phyloP scores from a whole-genome alignment of 768 basidiomycete genomes.

The Rhodotorula taiwanensis region DNA sequence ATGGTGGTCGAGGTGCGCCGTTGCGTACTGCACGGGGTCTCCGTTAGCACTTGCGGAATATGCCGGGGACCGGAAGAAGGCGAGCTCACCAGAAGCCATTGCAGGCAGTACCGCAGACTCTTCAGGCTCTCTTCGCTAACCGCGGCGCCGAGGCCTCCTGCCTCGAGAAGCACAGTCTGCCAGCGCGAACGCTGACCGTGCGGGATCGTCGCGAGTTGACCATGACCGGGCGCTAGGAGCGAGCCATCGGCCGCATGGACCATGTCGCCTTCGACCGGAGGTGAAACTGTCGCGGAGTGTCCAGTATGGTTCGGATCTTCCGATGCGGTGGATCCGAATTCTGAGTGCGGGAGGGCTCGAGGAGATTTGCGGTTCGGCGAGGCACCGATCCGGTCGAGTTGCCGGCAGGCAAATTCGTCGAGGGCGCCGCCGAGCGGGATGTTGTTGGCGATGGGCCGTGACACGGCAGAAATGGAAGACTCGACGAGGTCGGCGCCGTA shows the following conservation, averaged over 20 bases:
- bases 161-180: conserved; percentile 77
- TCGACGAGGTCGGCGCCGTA: conserved; percentile 35
- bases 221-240: too few species aligned
- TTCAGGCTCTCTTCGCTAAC: conserved; percentile 87
- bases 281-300: too few species aligned
- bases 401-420: conserved; percentile 81
- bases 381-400: conserved; percentile 63
- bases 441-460: conserved; percentile 28
- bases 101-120: conserved; percentile 71
- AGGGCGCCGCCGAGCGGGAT: conserved; percentile 48
- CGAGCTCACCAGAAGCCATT: conserved; percentile 58
- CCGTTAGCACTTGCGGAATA: background rate
- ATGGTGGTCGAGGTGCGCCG: conserved; percentile 76
- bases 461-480: conserved; percentile 32
- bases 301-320: too few species aligned
- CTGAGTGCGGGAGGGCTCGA: background rate
- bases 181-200: conserved; percentile 57
- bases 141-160: conserved; percentile 70
- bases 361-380: background rate
- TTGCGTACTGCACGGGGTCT: conserved; percentile 61
- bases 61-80: conserved; percentile 11
- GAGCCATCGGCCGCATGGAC: background rate
- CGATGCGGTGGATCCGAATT: background rate
- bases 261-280: too few species aligned
- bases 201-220: conserved; percentile 12